Percentiles rank a stretch among this genome's conserved stretches.
Evolutionary conservation across 139 green algal genomes (phyloP).

Genomic region (Limnomonas spitsbergensis): DNA sequence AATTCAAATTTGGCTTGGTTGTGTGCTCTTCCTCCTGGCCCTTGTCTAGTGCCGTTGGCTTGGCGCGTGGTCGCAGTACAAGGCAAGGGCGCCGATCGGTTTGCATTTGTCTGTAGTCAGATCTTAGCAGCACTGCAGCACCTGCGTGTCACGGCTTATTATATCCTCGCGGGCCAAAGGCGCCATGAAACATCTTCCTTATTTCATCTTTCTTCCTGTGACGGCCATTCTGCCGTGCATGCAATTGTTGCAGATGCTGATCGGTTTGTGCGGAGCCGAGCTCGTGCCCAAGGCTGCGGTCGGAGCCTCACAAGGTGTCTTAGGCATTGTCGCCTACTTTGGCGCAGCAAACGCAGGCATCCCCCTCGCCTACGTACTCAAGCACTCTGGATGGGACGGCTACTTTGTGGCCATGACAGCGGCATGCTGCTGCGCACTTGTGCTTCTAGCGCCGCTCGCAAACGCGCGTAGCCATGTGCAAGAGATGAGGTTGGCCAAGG

Average conservation of each 20-base stretch:
- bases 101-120: too few relatives aligned
- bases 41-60: too few relatives aligned
- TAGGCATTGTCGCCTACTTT: conserved; percentile 66
- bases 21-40: too few relatives aligned
- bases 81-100: too few relatives aligned
- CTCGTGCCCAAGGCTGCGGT: conserved; percentile 48
- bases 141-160: too few relatives aligned
- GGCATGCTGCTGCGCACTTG: conserved; percentile 40
- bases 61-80: too few relatives aligned
- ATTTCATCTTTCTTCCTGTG: too few relatives aligned
- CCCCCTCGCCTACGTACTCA: conserved; percentile 49
- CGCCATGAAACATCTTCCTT: too few relatives aligned
- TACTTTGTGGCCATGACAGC: conserved; percentile 43
- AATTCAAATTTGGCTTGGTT: too few relatives aligned
- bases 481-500: conserved; percentile 11
- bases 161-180: too few relatives aligned
- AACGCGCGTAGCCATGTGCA: conserved; percentile 39
- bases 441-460: conserved; percentile 47
- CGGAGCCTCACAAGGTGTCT: conserved; percentile 56
- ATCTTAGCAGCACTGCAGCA: too few relatives aligned
- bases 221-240: too few relatives aligned
- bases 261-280: conserved; percentile 88
- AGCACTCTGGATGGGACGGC: conserved; percentile 49
- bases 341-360: conserved; percentile 57
- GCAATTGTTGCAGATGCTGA: conserved; percentile 71